These are phyloP conservation scores for Schwanniomyces vanrijiae DNA, from an alignment of 805 yeast genomes.

Conservation along the genomic window DNA sequence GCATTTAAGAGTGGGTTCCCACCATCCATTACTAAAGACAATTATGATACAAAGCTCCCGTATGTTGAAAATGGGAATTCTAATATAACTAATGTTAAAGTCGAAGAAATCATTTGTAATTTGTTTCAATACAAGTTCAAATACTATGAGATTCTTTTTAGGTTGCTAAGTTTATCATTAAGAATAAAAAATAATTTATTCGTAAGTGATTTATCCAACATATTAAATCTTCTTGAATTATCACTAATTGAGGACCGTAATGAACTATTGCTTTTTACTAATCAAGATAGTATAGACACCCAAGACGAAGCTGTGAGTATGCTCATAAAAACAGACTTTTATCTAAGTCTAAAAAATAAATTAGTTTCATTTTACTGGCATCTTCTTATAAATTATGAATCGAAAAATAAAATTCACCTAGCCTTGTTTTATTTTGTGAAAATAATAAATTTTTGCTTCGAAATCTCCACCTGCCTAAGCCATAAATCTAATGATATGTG, in stretches of 20 bases:
- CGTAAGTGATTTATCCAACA: background rate
- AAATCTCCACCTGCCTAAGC: constrained; percentile 13
- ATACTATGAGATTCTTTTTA: background rate
- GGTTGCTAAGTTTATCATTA: background rate
- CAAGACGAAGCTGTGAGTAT: background rate
- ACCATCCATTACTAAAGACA: constrained; percentile 22
- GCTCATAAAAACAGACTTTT: constrained; percentile 20
- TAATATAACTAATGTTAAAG: constrained; percentile 30
- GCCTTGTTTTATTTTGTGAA: constrained; percentile 39
- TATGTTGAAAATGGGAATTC: constrained; percentile 32
- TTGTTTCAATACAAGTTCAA: background rate
- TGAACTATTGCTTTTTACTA: background rate
- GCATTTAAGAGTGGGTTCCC: constrained; percentile 37
- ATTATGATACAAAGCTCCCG: constrained; percentile 31
- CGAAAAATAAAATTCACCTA: constrained; percentile 26
- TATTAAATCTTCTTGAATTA: background rate
- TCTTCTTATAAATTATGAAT: constrained; percentile 40
- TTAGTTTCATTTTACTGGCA: constrained; percentile 42
- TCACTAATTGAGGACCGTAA: background rate
- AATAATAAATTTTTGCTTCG: constrained; percentile 15
- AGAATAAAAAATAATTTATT: background rate
- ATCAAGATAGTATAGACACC: background rate
- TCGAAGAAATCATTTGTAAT: constrained; percentile 33
- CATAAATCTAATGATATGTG: constrained; percentile 7
- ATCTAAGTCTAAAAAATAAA: constrained; percentile 29